Conservation (phyloP, 345 rosid species). For the Rhizophora mangle region DNA sequence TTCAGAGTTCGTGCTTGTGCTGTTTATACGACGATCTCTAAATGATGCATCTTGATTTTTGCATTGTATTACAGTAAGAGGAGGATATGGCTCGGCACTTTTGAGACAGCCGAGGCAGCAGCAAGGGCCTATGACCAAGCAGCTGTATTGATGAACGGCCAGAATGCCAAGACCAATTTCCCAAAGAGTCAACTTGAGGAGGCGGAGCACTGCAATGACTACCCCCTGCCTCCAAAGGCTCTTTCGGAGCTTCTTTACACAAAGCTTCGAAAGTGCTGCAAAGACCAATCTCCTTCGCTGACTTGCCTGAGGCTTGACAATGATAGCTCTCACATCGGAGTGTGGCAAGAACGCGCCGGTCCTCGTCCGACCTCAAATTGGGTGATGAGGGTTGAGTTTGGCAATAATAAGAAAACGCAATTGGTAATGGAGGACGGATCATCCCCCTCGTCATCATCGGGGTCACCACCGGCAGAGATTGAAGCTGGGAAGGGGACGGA, state of each 20-base stretch:
- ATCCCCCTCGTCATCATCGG: conserved; percentile 11
- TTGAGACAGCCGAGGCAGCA: conserved; percentile 74
- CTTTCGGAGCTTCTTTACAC: conserved; percentile 48
- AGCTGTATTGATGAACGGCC: conserved; percentile 64
- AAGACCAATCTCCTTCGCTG: conserved; percentile 52
- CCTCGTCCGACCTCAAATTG: conserved; percentile 46
- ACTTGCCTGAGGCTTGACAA: conserved; percentile 74
- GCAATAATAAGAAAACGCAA: conserved; percentile 20
- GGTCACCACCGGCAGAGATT: conserved; percentile 9
- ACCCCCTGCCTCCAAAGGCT: conserved; percentile 35
- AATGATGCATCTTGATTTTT: neutral
- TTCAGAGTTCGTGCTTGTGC: too few species aligned
- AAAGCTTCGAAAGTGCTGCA: conserved; percentile 57
- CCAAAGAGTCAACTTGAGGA: conserved; percentile 24
- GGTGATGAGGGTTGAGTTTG: conserved; percentile 72
- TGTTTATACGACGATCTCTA: too few species aligned
- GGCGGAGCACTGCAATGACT: neutral
- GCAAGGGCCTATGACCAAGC: conserved; percentile 75
- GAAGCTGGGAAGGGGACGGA: conserved; percentile 18
- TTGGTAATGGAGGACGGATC: conserved; percentile 8
- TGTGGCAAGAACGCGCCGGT: conserved; percentile 77
- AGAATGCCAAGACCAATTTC: conserved; percentile 69
- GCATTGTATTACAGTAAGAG: conserved; percentile 45
- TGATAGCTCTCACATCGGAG: conserved; percentile 62
- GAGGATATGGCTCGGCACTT: conserved; percentile 83